These are phyloP conservation scores for Parathielavia appendiculata DNA, from an alignment of 495 filamentous ascomycete species.

Conservation along the genomic window DNA sequence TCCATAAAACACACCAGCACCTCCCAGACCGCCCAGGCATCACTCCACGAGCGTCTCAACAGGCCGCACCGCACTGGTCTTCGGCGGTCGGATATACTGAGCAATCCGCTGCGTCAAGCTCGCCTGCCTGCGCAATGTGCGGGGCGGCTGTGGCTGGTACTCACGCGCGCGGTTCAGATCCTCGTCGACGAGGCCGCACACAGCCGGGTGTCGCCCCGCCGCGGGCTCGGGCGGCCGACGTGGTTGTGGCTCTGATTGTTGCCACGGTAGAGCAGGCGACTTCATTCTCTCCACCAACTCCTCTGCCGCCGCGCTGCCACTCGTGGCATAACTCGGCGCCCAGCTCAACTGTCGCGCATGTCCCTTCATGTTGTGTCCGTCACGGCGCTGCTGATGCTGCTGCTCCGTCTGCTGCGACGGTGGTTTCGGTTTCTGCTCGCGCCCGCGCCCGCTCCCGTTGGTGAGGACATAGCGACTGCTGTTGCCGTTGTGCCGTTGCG, in stretches of 20 bases:
- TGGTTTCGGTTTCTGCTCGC: neutral
- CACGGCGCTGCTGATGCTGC: neutral
- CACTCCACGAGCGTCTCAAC: conserved; percentile 13
- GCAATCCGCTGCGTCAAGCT: conserved; percentile 28
- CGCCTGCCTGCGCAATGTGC: conserved; percentile 23
- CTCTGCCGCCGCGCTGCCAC: neutral
- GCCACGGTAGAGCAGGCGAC: neutral
- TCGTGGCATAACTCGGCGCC: conserved; percentile 12
- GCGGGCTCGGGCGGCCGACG: neutral
- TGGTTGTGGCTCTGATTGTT: neutral
- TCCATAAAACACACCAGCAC: neutral
- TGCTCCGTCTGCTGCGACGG: neutral
- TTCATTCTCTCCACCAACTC: neutral
- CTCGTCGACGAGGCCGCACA: conserved; percentile 8
- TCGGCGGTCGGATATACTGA: conserved; percentile 30
- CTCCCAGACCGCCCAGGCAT: too few species aligned
- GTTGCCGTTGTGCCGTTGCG: conserved; percentile 10
- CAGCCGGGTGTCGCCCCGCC: neutral
- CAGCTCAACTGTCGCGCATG: conserved; percentile 19
- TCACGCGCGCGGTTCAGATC: neutral
- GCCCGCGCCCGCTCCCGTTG: neutral
- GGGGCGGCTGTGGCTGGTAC: conserved; percentile 6
- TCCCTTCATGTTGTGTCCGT: neutral
- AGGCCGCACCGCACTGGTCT: neutral
- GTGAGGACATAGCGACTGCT: neutral